Conservation (phyloP, 1,284 basidiomycete species). For the Sporisorium reilianum region DNA sequence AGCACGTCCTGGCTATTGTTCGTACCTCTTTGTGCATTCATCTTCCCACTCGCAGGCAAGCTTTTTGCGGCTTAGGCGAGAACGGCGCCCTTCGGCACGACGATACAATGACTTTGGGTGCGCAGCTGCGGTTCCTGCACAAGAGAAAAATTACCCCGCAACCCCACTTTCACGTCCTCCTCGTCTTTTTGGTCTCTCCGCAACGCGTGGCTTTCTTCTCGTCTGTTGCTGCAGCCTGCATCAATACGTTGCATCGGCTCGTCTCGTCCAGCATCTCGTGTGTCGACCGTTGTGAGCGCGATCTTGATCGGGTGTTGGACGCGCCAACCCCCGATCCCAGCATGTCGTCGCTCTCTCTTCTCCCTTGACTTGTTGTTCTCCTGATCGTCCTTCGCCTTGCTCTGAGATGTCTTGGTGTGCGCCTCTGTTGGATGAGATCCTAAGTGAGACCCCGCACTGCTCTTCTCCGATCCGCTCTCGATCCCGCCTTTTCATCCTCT, state of each 20-base stretch:
- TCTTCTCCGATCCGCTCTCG: background rate
- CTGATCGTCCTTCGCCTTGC: too few species aligned
- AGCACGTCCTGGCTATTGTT: too few species aligned
- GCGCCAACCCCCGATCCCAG: too few species aligned
- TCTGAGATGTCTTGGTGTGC: background rate
- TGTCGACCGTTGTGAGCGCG: background rate
- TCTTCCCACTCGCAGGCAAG: too few species aligned
- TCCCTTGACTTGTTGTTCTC: background rate
- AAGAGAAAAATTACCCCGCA: background rate
- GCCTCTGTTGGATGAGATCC: background rate
- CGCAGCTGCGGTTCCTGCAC: conserved; percentile 1
- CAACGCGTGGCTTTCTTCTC: background rate
- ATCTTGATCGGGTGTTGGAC: background rate
- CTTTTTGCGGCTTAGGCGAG: too few species aligned
- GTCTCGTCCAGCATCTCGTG: background rate
- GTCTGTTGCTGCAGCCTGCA: background rate
- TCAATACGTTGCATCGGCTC: background rate
- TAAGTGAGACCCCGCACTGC: background rate
- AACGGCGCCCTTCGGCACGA: background rate
- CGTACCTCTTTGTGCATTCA: too few species aligned
- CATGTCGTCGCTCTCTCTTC: too few species aligned
- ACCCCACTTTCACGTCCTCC: background rate
- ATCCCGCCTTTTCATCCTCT: background rate
- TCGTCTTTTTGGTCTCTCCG: too few species aligned
- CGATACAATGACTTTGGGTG: background rate